phyloP scores from a whole-genome alignment of 208 protist species.

The Leishmania aethiopica region DNA sequence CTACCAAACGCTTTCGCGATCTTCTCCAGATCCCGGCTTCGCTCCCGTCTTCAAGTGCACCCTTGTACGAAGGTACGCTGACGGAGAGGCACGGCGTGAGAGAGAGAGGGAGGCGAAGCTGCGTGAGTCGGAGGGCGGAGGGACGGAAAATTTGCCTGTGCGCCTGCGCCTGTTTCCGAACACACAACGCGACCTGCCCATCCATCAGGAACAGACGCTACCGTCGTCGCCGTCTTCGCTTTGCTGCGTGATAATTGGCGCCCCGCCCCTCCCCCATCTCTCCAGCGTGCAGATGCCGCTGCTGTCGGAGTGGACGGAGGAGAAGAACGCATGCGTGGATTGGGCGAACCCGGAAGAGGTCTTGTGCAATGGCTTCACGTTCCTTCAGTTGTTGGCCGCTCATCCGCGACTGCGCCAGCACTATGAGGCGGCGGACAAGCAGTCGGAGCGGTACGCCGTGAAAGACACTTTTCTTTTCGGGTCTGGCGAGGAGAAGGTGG shows the following conservation, averaged over 20 bases:
- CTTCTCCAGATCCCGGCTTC: background rate
- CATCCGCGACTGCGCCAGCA: conserved; percentile 55
- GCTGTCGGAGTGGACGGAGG: conserved; percentile 60
- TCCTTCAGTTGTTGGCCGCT: conserved; percentile 65
- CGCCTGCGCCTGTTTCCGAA: background rate
- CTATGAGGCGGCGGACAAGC: conserved; percentile 24
- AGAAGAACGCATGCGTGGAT: conserved; percentile 82
- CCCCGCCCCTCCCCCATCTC: too few relatives aligned
- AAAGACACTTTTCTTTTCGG: conserved; percentile 36
- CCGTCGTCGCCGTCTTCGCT: background rate
- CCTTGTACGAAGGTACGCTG: background rate
- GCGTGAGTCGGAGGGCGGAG: background rate
- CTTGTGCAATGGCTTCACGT: conserved; percentile 72
- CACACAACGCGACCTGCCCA: background rate
- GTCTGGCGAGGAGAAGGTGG: conserved; percentile 26
- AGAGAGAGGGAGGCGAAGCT: background rate
- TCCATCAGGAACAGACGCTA: background rate
- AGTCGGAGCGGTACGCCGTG: conserved; percentile 15
- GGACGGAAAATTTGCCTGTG: background rate
- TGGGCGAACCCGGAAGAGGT: conserved; percentile 69
- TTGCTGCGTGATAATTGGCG: background rate
- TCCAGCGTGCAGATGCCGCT: conserved; percentile 25
- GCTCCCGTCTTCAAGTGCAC: background rate
- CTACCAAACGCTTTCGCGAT: background rate
- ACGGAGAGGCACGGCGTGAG: background rate